phyloP scores from a whole-genome alignment of 1,284 basidiomycete genomes.

The Coniferiporia weirii region DNA sequence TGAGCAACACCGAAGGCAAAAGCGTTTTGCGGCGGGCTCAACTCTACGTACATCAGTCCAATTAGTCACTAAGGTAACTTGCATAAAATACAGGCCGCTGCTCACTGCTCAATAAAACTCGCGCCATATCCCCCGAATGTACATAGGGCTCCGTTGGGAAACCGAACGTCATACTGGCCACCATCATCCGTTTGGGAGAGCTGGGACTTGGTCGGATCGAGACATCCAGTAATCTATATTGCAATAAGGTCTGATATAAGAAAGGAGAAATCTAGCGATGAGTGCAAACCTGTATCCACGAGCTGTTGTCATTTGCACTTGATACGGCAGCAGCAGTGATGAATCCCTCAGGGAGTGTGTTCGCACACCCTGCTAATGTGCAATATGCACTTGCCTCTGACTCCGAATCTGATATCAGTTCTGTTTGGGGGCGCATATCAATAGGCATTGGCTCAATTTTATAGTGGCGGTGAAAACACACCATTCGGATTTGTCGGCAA shows the following conservation, averaged over 20 bases:
- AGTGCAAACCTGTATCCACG: slow-evolving; percentile 39
- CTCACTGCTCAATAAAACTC: slow-evolving; percentile 48
- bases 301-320: slow-evolving; percentile 32
- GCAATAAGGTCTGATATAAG: not conserved
- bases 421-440: slow-evolving; percentile 23
- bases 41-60: slow-evolving; percentile 28
- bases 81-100: slow-evolving; percentile 3
- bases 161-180: slow-evolving; percentile 46
- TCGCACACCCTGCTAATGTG: slow-evolving; percentile 30
- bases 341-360: slow-evolving; percentile 34
- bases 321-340: slow-evolving; percentile 36
- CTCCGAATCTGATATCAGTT: slow-evolving; percentile 42
- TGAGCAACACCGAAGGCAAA: slow-evolving; percentile 46
- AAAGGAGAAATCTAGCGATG: slow-evolving; percentile 1
- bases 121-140: slow-evolving; percentile 45
- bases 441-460: not conserved
- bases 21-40: slow-evolving; percentile 40
- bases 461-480: slow-evolving; percentile 21
- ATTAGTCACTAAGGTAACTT: not conserved
- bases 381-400: slow-evolving; percentile 37
- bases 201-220: slow-evolving; percentile 35
- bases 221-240: slow-evolving; percentile 44
- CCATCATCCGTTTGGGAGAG: slow-evolving; percentile 38
- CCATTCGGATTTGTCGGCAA: slow-evolving; percentile 34
- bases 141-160: slow-evolving; percentile 48